Conservation (phyloP, 331 rosid species). For the Malus hybrid region DNA sequence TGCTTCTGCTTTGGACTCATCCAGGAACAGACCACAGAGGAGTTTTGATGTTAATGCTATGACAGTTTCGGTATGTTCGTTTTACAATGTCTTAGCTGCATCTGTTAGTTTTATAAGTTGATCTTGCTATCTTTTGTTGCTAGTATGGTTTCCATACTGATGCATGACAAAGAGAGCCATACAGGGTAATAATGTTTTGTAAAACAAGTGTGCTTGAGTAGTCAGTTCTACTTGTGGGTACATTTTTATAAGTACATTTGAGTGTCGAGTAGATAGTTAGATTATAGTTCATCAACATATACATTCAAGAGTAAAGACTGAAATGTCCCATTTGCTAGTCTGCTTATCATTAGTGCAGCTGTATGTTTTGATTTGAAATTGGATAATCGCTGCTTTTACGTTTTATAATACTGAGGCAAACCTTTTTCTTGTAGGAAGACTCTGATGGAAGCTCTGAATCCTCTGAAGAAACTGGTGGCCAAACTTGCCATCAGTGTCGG, state of each 20-base stretch:
- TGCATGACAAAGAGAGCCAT: background rate
- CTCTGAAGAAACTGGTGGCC: constrained; percentile 72
- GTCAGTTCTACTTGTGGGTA: background rate
- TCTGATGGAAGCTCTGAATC: constrained; percentile 58
- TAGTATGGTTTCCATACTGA: background rate
- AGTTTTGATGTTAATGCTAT: constrained; percentile 68
- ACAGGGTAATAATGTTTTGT: background rate
- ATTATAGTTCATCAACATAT: background rate
- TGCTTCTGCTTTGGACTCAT: constrained; percentile 44
- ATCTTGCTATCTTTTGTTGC: background rate
- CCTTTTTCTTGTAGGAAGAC: constrained; percentile 46
- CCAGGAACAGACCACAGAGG: constrained; percentile 40
- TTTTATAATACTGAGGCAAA: constrained; percentile 15
- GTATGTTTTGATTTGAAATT: background rate
- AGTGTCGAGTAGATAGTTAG: background rate
- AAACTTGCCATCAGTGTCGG: constrained; percentile 84
- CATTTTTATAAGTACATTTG: background rate
- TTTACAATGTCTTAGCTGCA: background rate
- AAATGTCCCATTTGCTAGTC: background rate
- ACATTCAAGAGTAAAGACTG: background rate
- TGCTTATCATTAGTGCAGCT: background rate
- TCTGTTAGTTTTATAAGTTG: background rate
- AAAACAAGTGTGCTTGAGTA: background rate
- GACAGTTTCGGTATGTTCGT: constrained; percentile 46
- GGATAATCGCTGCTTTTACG: background rate